phyloP scores from a whole-genome alignment of 2,329 filamentous ascomycete species.

The Exophiala bonariae region DNA sequence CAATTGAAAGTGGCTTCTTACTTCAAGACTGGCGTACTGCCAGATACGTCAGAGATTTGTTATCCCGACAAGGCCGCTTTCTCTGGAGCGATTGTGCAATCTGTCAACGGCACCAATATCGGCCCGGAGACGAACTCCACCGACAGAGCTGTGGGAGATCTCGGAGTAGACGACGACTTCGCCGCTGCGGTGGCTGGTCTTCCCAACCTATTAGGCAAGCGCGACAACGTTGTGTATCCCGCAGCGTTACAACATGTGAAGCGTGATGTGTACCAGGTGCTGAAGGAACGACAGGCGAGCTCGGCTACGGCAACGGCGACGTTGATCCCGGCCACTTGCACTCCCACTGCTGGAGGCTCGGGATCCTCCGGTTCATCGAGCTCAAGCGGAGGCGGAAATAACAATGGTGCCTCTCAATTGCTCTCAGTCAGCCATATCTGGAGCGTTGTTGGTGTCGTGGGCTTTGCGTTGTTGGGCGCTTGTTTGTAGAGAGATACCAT shows the following conservation, averaged over 20 bases:
- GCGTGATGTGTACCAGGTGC: background rate
- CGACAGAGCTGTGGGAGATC: too few species aligned
- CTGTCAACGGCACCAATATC: background rate
- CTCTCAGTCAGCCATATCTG: too few species aligned
- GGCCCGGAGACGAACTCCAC: background rate
- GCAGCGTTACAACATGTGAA: conserved; percentile 1
- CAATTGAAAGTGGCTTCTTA: conserved; percentile 31
- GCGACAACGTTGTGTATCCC: conserved; percentile 5
- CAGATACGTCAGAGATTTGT: conserved; percentile 34
- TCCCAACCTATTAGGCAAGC: background rate
- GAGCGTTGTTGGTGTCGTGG: too few species aligned
- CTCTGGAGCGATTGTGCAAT: background rate
- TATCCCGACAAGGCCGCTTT: conserved; percentile 18
- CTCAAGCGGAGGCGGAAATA: too few species aligned
- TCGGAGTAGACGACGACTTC: conserved; percentile 2
- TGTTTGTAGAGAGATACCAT: too few species aligned
- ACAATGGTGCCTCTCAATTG: too few species aligned
- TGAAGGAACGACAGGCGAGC: background rate
- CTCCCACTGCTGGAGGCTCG: too few species aligned
- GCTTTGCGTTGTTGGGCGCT: too few species aligned
- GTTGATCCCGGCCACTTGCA: too few species aligned
- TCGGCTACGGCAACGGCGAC: too few species aligned
- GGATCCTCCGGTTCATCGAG: too few species aligned
- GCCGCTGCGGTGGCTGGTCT: background rate
- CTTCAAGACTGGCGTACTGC: conserved; percentile 36